Evolutionary conservation across 768 basidiomycete species (phyloP).

Genomic region (Boletus subcaerulescens): DNA sequence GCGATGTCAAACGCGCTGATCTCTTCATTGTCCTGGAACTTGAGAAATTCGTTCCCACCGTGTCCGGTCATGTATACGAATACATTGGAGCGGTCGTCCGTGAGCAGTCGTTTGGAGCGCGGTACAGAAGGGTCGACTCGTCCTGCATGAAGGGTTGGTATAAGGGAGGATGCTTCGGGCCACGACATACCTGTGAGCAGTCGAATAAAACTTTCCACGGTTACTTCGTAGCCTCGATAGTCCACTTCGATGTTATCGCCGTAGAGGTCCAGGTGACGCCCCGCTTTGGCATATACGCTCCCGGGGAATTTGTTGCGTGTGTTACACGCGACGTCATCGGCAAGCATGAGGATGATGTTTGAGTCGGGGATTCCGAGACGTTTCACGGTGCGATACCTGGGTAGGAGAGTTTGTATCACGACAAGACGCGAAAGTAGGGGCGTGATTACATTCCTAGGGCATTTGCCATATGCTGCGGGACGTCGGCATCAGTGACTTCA

Average conservation of each 20-base stretch:
- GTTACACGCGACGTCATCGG: slow-evolving; percentile 95
- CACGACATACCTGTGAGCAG: slow-evolving; percentile 75
- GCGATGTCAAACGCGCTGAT: slow-evolving; percentile 97
- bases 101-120: slow-evolving; percentile 86
- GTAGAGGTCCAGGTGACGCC: slow-evolving; percentile 81
- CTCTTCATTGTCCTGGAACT: slow-evolving; percentile 99
- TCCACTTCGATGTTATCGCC: slow-evolving; percentile 98
- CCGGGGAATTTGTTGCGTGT: slow-evolving; percentile 88
- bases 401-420: slow-evolving; percentile 1
- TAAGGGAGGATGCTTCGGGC: neutral
- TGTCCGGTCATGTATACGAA: slow-evolving; percentile 99
- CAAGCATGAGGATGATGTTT: slow-evolving; percentile 98
- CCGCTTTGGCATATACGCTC: slow-evolving; percentile 87
- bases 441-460: slow-evolving; percentile 88
- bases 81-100: slow-evolving; percentile 87
- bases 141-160: slow-evolving; percentile 44
- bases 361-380: slow-evolving; percentile 97
- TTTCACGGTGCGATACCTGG: slow-evolving; percentile 96
- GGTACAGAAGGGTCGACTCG: slow-evolving; percentile 83
- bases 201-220: slow-evolving; percentile 92
- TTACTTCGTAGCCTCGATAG: slow-evolving; percentile 97
- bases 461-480: slow-evolving; percentile 93
- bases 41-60: slow-evolving; percentile 96
- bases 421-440: neutral
- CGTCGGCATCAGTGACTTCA: neutral